A percentile compares a stretch with the other conserved stretches of the same genome.
Evolutionary conservation across 345 rosid species (phyloP).

Genomic region (Corymbia maculata): DNA sequence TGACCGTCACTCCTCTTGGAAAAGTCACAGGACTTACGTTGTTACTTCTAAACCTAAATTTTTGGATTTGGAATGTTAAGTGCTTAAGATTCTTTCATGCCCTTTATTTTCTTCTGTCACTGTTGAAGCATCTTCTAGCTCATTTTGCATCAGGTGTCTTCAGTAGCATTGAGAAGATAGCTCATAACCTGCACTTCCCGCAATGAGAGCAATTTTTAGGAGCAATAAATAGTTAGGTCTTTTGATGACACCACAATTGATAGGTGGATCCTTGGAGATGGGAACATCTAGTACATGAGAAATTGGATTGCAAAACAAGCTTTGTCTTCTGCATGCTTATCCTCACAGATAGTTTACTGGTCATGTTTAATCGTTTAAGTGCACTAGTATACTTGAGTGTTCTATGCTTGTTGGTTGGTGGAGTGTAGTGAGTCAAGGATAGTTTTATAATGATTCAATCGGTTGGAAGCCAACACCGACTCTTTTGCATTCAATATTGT

Average conservation of each 20-base stretch:
- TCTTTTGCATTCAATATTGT: neutral
- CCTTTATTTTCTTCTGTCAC: neutral
- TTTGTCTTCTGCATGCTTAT: neutral
- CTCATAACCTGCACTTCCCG: neutral
- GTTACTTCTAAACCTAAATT: neutral
- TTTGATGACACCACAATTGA: neutral
- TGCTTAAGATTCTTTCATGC: neutral
- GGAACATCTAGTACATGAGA: neutral
- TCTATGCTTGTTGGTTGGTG: neutral
- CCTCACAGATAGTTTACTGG: neutral
- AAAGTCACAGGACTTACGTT: neutral
- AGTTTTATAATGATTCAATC: neutral
- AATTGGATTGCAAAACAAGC: neutral
- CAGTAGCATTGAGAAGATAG: neutral
- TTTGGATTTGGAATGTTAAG: neutral
- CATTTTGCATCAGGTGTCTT: neutral
- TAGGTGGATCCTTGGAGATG: neutral
- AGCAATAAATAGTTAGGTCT: neutral
- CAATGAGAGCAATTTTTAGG: neutral
- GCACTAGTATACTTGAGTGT: neutral
- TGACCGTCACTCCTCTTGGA: neutral
- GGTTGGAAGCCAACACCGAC: neutral
- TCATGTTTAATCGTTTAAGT: neutral
- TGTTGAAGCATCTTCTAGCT: neutral
- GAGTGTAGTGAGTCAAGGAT: neutral